These are phyloP conservation scores for Nicotiana tomentosiformis DNA, from an alignment of 257 asterid genomes.

Conservation along the genomic window DNA sequence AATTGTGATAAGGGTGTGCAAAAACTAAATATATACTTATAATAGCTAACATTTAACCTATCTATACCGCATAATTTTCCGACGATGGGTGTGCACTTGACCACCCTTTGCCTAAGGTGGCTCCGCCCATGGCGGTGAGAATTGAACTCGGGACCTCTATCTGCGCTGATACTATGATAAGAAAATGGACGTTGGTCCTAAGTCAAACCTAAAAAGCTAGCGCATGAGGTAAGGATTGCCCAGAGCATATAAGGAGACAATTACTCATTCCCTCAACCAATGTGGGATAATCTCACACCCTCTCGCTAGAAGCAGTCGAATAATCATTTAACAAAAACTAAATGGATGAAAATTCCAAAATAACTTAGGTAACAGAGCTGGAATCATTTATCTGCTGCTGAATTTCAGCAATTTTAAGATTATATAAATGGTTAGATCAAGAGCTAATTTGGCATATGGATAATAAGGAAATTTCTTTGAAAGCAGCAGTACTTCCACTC, in stretches of 20 bases:
- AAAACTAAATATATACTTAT: too few relatives aligned
- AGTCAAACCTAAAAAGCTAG: background rate
- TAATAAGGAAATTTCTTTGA: background rate
- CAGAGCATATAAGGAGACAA: background rate
- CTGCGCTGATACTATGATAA: background rate
- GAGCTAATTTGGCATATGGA: background rate
- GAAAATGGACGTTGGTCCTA: background rate
- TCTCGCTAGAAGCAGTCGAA: background rate
- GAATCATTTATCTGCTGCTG: background rate
- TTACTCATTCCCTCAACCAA: background rate
- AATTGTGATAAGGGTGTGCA: too few relatives aligned
- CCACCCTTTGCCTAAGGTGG: too few relatives aligned
- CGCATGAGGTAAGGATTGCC: background rate
- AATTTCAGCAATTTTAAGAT: background rate
- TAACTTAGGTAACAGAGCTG: background rate
- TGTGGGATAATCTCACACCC: background rate
- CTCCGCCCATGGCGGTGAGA: background rate
- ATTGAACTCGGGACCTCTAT: background rate
- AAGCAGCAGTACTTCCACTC: too few relatives aligned
- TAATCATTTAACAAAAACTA: background rate
- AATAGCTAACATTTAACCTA: too few relatives aligned
- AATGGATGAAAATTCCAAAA: background rate
- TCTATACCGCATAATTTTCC: too few relatives aligned
- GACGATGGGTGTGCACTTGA: too few relatives aligned
- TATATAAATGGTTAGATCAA: background rate